Evolutionary conservation across 1,284 basidiomycete genomes (phyloP), one percentile per base, ranked within the genome.

Genomic region (Rhodotorula sp.): DNA sequence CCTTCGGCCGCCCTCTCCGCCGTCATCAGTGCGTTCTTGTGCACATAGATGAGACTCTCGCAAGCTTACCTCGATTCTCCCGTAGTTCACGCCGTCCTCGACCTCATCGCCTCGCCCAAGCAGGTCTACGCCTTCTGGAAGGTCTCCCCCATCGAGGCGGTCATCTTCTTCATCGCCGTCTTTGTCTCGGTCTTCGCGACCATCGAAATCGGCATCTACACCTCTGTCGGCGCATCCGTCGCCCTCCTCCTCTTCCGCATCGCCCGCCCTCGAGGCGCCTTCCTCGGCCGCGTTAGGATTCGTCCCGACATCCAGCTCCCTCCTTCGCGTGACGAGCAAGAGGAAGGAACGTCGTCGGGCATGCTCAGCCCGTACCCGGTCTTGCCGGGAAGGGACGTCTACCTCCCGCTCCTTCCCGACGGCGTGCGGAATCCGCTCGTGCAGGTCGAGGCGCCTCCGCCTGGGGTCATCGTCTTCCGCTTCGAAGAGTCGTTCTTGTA

Each of bases 401-500:
- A 89, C 81, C 84, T 97, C 1, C 94, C 95, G 15, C 84, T 97
- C 67, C 79, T 81, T 15, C 73, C 77, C 53, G 82, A 81, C 62
- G 83, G 87, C 52, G 83, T 92, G 66, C 86, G 86, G 73, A 90
- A 94, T 80, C 83, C 88, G 1, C 84, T 86, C 49, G 81, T 97
- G 77, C 85, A 86, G 76, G 88, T 98, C 66, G 84, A 86, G 51
- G 86, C 90, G 22, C 94, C 94, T 20, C 83, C 88, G 22, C 90
- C 92, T 3, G 95, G 96, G 47, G 85, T 98, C 64, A 81, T 99
- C 79, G 86, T 98, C 74, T 99, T 94, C 83, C 89, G 94, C 61
- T 90, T 94, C 79, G 93, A 96, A 78, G 94, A 98, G 81, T 91
- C 90, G 70, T 91, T 91, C 80, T 84, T 96, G 51, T 99, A 94